Conservation (phyloP, 106 monocot genomes). For the Dendrobium nobile region DNA sequence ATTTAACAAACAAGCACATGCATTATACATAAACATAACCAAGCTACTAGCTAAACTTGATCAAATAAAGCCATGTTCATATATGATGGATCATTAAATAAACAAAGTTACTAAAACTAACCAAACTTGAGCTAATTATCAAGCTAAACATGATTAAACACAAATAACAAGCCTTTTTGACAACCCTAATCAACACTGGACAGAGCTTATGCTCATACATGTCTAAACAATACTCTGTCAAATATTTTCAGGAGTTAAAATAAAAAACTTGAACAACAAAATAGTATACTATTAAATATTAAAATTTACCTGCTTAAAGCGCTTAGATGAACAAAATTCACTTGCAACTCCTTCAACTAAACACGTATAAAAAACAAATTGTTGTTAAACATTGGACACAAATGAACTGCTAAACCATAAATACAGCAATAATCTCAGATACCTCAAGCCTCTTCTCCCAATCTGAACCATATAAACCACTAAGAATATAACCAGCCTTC, state of each 20-base stretch:
- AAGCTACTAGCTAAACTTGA: no score
- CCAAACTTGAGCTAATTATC: no score
- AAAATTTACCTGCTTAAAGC: slow-evolving; percentile 60
- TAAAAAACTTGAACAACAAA: neutral
- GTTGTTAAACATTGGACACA: slow-evolving; percentile 7
- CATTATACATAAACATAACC: no score
- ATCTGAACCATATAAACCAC: slow-evolving; percentile 59
- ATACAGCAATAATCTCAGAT: slow-evolving; percentile 8
- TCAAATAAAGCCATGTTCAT: no score
- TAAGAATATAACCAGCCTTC: slow-evolving; percentile 61
- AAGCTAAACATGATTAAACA: no score
- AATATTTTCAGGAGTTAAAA: neutral
- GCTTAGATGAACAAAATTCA: slow-evolving; percentile 74
- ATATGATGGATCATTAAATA: no score
- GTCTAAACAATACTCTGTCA: neutral
- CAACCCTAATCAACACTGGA: neutral
- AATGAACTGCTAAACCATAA: neutral
- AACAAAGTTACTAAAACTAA: no score
- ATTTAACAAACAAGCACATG: no score
- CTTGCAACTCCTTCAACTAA: slow-evolving; percentile 74
- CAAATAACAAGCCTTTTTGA: no score
- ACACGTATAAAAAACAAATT: slow-evolving; percentile 1
- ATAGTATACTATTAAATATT: neutral
- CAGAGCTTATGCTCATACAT: neutral
- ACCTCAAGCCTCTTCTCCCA: slow-evolving; percentile 95